Evolutionary conservation across 2,329 filamentous ascomycete genomes (phyloP).

Genomic region (Penicillium sumatraense): DNA sequence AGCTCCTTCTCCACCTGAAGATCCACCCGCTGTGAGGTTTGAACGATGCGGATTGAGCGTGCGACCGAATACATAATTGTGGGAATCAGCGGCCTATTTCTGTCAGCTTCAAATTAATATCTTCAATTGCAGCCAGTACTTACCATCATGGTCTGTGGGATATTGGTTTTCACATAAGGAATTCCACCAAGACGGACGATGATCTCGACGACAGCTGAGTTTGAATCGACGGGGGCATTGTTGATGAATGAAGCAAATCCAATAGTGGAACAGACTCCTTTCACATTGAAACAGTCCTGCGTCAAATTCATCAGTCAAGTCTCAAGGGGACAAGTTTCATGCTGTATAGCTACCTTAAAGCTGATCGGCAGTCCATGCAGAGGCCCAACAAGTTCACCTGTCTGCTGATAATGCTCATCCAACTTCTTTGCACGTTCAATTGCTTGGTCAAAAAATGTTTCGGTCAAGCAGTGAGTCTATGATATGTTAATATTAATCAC

Average conservation of each 20-base stretch:
- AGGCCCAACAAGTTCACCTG: conserved; percentile 56
- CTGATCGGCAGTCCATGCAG: conserved; percentile 66
- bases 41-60: conserved; percentile 66
- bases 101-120: conserved; percentile 32
- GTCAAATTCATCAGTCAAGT: background rate
- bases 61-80: conserved; percentile 64
- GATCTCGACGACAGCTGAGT: conserved; percentile 62
- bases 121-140: background rate
- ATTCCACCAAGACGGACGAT: conserved; percentile 65
- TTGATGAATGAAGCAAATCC: conserved; percentile 65
- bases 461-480: conserved; percentile 53
- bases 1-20: conserved; percentile 68
- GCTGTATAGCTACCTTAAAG: conserved; percentile 41
- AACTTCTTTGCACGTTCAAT: conserved; percentile 53
- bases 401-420: conserved; percentile 49
- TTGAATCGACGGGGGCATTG: conserved; percentile 56
- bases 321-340: background rate
- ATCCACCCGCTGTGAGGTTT: conserved; percentile 64
- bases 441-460: conserved; percentile 58
- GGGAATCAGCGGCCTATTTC: conserved; percentile 54
- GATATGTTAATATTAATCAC: background rate
- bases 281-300: conserved; percentile 21
- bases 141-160: conserved; percentile 58
- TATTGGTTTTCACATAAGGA: conserved; percentile 70
- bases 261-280: conserved; percentile 34